Percentiles rank a stretch among this genome's conserved stretches.
Conservation (phyloP, 192 early-diverging fungal species). For the Hyaloraphidium curvatum region DNA sequence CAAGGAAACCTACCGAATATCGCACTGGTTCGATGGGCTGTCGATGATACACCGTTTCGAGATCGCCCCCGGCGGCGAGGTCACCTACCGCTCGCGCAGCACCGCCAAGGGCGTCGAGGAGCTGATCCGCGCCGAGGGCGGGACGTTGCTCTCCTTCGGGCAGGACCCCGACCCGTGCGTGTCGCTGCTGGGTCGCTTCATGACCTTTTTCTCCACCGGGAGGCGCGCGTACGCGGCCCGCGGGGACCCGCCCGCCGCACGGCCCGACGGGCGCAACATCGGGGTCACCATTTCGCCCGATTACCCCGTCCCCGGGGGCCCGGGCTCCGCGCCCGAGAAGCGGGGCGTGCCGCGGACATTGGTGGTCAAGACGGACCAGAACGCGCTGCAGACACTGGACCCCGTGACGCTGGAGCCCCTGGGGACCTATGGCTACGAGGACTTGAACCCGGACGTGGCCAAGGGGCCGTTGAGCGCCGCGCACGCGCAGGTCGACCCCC, state of each 20-base stretch:
- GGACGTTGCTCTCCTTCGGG: too few species aligned
- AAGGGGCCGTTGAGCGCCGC: slow-evolving; percentile 43
- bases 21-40: slow-evolving; percentile 7
- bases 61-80: background rate
- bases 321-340: background rate
- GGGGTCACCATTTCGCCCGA: background rate
- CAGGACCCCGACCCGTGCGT: too few species aligned
- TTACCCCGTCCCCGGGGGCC: background rate
- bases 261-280: background rate
- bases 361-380: slow-evolving; percentile 22
- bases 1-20: background rate
- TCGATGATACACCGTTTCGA: slow-evolving; percentile 2
- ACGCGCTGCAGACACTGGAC: slow-evolving; percentile 18
- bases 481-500: slow-evolving; percentile 45
- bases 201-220: too few species aligned
- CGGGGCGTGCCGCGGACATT: slow-evolving; percentile 4
- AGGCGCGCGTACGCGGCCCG: too few species aligned
- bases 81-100: slow-evolving; percentile 2
- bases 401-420: slow-evolving; percentile 19
- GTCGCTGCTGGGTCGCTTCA: too few species aligned
- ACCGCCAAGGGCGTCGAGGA: too few species aligned
- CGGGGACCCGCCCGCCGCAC: too few species aligned
- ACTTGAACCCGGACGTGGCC: slow-evolving; percentile 40
- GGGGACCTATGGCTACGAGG: slow-evolving; percentile 13
- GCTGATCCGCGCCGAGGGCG: too few species aligned